Percentiles rank a stretch among this genome's conserved stretches.
Conservation (phyloP, 192 early-diverging fungal species). For the Linnemannia exigua region DNA sequence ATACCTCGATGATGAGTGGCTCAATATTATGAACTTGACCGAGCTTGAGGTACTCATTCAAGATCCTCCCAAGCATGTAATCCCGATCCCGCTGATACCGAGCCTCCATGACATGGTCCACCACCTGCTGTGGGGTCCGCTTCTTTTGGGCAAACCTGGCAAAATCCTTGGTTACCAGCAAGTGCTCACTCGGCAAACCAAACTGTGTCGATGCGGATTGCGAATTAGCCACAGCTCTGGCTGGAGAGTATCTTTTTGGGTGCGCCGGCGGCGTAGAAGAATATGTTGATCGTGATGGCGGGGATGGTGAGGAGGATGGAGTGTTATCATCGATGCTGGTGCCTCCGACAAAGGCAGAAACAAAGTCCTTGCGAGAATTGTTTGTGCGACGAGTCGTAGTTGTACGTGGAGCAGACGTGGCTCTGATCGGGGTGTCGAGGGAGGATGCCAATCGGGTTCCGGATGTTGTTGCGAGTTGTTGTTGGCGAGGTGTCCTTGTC, state of each 20-base stretch:
- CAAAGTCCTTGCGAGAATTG: neutral
- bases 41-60: neutral
- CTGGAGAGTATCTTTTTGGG: neutral
- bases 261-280: neutral
- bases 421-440: constrained; percentile 1
- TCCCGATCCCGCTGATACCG: constrained; percentile 4
- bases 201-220: neutral
- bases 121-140: neutral
- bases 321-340: neutral
- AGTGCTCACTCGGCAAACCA: neutral
- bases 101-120: constrained; percentile 2
- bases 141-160: neutral
- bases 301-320: neutral
- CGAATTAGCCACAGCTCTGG: neutral
- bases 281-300: neutral
- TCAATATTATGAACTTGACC: neutral
- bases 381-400: neutral
- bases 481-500: neutral
- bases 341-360: constrained; percentile 1
- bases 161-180: neutral
- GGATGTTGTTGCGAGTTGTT: neutral
- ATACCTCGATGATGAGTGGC: neutral
- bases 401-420: neutral
- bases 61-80: neutral
- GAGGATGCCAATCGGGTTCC: neutral